These are phyloP conservation scores for Diaporthe australafricana DNA, from an alignment of 2,329 filamentous ascomycete species.

Conservation along the genomic window DNA sequence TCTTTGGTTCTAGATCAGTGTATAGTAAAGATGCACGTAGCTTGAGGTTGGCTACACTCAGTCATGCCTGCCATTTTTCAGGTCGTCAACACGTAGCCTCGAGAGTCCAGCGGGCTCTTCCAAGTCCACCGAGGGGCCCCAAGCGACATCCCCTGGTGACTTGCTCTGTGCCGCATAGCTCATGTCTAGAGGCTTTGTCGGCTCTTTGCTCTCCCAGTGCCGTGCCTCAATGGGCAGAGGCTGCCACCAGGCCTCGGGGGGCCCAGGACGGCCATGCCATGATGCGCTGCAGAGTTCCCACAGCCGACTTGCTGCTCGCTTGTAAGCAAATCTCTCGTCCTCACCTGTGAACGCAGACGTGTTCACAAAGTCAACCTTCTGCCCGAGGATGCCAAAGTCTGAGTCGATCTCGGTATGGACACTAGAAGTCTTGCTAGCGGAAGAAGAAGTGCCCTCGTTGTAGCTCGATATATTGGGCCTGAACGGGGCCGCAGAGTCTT, in stretches of 20 bases:
- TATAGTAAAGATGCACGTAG: neutral
- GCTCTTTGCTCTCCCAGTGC: constrained; percentile 46
- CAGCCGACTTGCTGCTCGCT: constrained; percentile 79
- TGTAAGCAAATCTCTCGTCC: constrained; percentile 85
- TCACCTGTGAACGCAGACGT: constrained; percentile 78
- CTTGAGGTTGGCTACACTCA: neutral
- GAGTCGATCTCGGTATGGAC: constrained; percentile 70
- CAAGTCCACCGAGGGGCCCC: constrained; percentile 55
- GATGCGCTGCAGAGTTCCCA: constrained; percentile 83
- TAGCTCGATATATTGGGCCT: constrained; percentile 82
- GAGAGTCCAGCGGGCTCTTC: constrained; percentile 57
- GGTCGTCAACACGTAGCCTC: constrained; percentile 46
- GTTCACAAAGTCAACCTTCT: constrained; percentile 73
- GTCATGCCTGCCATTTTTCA: constrained; percentile 41
- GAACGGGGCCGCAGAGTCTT: constrained; percentile 82
- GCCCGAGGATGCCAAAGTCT: constrained; percentile 58
- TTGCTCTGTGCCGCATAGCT: constrained; percentile 30
- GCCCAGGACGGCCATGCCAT: constrained; percentile 74
- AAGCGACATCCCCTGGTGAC: constrained; percentile 49
- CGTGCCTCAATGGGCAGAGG: constrained; percentile 73
- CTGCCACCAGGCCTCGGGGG: constrained; percentile 70
- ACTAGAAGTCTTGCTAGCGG: constrained; percentile 48
- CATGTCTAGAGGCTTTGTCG: constrained; percentile 40
- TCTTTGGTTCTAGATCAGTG: constrained; percentile 2
- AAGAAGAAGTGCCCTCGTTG: constrained; percentile 45